Evolutionary conservation across 768 basidiomycete genomes (phyloP).

Genomic region (Amanita pallidorosea): DNA sequence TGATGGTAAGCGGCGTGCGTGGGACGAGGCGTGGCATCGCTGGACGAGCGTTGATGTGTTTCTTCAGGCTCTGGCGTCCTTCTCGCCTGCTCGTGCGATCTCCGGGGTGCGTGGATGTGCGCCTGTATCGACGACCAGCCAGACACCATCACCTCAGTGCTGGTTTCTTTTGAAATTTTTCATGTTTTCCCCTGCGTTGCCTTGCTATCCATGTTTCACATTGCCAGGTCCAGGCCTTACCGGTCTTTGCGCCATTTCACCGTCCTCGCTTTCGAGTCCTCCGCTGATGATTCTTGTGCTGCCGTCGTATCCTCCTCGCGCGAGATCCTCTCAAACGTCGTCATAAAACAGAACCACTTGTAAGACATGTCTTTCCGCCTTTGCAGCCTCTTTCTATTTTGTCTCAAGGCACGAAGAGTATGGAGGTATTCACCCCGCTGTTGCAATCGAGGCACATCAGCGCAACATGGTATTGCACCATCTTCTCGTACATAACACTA

Average conservation of each 20-base stretch:
- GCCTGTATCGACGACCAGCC: constrained; percentile 6
- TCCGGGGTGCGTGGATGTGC: constrained; percentile 19
- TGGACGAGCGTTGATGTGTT: constrained; percentile 30
- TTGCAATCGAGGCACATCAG: constrained; percentile 72
- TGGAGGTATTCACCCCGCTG: constrained; percentile 73
- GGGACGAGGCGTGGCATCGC: constrained; percentile 40
- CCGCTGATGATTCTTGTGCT: constrained; percentile 91
- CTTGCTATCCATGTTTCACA: background rate
- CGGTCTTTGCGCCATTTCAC: constrained; percentile 28
- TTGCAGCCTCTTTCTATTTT: background rate
- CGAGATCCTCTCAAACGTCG: constrained; percentile 71
- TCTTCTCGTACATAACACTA: background rate
- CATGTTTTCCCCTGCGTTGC: background rate
- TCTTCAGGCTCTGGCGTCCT: constrained; percentile 23
- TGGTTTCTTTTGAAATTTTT: background rate
- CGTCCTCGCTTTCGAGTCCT: constrained; percentile 73
- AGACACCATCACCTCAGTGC: background rate
- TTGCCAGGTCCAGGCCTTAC: background rate
- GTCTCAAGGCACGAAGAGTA: constrained; percentile 40
- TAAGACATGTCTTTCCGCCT: constrained; percentile 12
- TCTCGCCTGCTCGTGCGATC: constrained; percentile 30
- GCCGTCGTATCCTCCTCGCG: constrained; percentile 70
- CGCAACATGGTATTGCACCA: constrained; percentile 51
- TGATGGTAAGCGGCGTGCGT: constrained; percentile 23
- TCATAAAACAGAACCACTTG: constrained; percentile 71